Evolutionary conservation across 306 rosid genomes (phyloP).

Genomic region (Acmispon strigosus): DNA sequence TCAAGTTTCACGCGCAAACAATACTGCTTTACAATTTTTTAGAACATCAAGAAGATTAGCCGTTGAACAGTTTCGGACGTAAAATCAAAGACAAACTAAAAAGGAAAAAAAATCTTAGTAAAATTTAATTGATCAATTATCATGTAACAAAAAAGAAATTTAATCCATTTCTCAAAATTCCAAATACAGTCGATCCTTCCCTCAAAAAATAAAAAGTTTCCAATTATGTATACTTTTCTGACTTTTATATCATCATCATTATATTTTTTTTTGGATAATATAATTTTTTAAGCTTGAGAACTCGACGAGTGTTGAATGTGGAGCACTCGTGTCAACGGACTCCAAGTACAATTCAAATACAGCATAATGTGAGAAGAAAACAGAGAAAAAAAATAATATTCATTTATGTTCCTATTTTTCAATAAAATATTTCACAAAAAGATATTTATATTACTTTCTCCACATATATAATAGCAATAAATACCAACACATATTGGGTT

Average conservation of each 20-base stretch:
- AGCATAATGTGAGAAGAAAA: conserved; percentile 23
- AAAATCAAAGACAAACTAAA: not conserved
- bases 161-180: not conserved
- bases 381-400: not conserved
- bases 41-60: not conserved
- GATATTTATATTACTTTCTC: not conserved
- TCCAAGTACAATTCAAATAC: conserved; percentile 40
- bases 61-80: not conserved
- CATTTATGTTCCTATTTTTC: not conserved
- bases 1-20: not conserved
- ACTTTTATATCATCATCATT: not conserved
- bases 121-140: not conserved
- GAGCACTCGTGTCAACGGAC: conserved; percentile 58
- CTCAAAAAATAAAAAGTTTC: not conserved
- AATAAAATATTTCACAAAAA: not conserved
- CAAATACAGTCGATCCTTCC: not conserved
- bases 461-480: too few species aligned
- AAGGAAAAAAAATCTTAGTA: not conserved
- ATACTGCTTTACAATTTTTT: not conserved
- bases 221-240: not conserved
- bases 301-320: conserved; percentile 20
- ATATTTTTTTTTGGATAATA: not conserved
- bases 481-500: too few species aligned
- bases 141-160: not conserved
- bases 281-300: not conserved